Evolutionary conservation across 1,284 basidiomycete genomes (phyloP), one percentile per base, ranked within the genome.

Genomic region (Cryptococcus floricola): DNA sequence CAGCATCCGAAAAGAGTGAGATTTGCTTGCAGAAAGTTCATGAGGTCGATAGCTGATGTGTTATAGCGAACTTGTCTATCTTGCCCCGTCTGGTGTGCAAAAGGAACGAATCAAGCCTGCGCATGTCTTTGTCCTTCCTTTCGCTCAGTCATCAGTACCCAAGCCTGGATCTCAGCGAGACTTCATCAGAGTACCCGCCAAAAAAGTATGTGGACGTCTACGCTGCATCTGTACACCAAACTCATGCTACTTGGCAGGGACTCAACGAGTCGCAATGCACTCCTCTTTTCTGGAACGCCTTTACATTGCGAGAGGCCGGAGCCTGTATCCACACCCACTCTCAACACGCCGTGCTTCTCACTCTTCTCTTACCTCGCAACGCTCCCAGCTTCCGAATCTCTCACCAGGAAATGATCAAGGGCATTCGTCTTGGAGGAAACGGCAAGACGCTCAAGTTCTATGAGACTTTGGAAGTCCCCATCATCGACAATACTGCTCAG

Each of bases 221-320:
- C 37, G 34, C 48, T 16, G 25, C 16, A 19, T 31, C 16, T 4
- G 5, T 5, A 10, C 16, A 8, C 28, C 45, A 39, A 38, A 41
- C 4, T 39, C 13, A 28, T 31, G 5, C 38, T n/a, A 8, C 18
- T 5, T 10, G 9, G 18, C 47, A 73, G 62, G 77, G 78, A 6
- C 78, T 90, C 60, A 89, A 87, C 65, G 88, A 90, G 68, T 87
- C 86, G 1, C 87, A 87, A 1, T 91, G 88, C 73, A 91, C 89
- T 0, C 90, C 89, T 7, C 78, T 92, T n/a, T 92, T 92, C 79
- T 91, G 88, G 87, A 91, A 91, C 69, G 88, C 89, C 3, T 92
- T 90, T 71, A 86, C 87, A 31, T 75, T 87, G 65, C 80, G 88
- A 19, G 79, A 82, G 51, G 89, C 88, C 3, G 86, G 87, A 1